Percentiles rank a stretch among this genome's conserved stretches.
phyloP scores from a whole-genome alignment of 2,329 filamentous ascomycete genomes.

The Sporothrix variecibatus region DNA sequence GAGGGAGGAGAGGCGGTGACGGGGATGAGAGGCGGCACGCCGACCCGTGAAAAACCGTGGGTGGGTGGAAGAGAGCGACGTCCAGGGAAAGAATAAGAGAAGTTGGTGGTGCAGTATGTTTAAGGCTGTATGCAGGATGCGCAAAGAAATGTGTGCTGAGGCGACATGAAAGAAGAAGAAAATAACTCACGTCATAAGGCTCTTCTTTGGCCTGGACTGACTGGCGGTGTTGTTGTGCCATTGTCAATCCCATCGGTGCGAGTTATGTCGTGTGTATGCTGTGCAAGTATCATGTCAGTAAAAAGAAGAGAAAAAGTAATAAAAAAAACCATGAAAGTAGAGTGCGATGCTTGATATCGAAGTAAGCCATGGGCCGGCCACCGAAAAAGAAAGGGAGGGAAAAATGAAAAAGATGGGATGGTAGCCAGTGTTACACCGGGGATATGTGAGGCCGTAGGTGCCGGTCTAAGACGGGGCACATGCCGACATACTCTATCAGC shows the following conservation, averaged over 20 bases:
- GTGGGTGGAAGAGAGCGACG: neutral
- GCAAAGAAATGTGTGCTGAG: slow-evolving; percentile 1
- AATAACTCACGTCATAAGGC: slow-evolving; percentile 46
- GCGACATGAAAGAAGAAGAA: slow-evolving; percentile 25
- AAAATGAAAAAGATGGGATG: neutral
- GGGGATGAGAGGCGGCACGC: neutral
- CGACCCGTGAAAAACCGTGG: neutral
- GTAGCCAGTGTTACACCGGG: neutral
- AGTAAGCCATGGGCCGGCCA: neutral
- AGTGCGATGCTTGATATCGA: neutral
- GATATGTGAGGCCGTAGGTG: neutral
- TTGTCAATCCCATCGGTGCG: slow-evolving; percentile 46
- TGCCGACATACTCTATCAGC: neutral
- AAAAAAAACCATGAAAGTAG: neutral
- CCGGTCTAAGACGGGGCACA: neutral
- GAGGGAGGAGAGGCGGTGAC: neutral
- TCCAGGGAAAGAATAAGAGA: neutral
- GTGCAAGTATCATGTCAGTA: slow-evolving; percentile 15
- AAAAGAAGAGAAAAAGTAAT: no score
- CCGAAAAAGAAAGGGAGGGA: neutral
- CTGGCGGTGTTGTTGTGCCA: slow-evolving; percentile 50
- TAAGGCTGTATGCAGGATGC: neutral
- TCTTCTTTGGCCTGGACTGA: slow-evolving; percentile 49
- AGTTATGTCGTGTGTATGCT: slow-evolving; percentile 20
- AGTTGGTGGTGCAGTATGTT: neutral